phyloP scores from a whole-genome alignment of 768 basidiomycete species.

The Kondoa subrosea region DNA sequence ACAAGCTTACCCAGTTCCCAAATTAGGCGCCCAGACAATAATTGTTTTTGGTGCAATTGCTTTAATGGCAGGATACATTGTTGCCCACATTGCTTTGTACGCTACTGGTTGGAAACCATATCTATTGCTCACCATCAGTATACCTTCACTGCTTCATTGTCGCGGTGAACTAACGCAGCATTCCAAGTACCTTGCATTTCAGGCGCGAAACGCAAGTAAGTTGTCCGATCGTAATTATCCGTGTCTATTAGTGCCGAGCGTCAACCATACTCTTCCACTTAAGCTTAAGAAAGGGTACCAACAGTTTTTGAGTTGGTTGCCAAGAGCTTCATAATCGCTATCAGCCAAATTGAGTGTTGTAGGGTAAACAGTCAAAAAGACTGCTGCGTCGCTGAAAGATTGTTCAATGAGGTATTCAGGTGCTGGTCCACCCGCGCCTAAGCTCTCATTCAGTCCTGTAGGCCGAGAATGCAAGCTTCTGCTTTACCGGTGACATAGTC shows the following conservation, averaged over 20 bases:
- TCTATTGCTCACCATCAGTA: slow-evolving; percentile 1
- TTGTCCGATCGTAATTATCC: slow-evolving; percentile 23
- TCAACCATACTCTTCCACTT: background rate
- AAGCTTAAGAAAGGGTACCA: background rate
- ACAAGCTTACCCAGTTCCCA: slow-evolving; percentile 16
- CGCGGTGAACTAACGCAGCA: slow-evolving; percentile 3
- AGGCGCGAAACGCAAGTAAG: slow-evolving; percentile 29
- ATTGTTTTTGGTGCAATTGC: slow-evolving; percentile 23
- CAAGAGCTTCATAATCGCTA: slow-evolving; percentile 24
- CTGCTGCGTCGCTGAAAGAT: slow-evolving; percentile 26
- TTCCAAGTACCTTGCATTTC: slow-evolving; percentile 30
- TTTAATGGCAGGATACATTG: slow-evolving; percentile 25
- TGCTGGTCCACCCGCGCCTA: slow-evolving; percentile 27
- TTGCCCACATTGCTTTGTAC: slow-evolving; percentile 8
- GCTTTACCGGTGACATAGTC: slow-evolving; percentile 22
- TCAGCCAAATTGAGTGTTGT: slow-evolving; percentile 21
- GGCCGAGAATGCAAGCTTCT: background rate
- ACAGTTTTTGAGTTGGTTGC: slow-evolving; percentile 27
- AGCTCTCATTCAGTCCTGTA: background rate
- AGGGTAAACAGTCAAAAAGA: slow-evolving; percentile 30
- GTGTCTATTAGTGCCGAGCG: too few relatives aligned
- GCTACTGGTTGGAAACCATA: slow-evolving; percentile 17
- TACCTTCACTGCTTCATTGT: too few relatives aligned
- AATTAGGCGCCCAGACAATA: slow-evolving; percentile 31
- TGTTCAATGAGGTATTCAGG: slow-evolving; percentile 26